These are phyloP conservation scores for Cetraspora pellucida DNA, from an alignment of 192 early-diverging fungal species.

Conservation along the genomic window DNA sequence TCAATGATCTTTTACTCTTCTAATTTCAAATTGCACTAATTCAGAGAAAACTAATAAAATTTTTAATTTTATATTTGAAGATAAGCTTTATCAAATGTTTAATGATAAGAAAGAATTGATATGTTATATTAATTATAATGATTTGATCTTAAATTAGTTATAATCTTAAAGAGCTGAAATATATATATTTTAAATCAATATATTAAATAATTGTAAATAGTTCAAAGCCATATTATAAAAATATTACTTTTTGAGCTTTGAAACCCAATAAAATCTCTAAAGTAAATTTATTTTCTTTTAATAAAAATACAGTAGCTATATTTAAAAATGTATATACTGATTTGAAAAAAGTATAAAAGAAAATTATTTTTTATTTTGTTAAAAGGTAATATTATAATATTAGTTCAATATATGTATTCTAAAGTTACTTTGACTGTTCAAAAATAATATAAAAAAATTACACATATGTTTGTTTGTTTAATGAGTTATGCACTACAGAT, in stretches of 20 bases:
- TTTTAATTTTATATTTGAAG: too few species aligned
- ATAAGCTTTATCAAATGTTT: too few species aligned
- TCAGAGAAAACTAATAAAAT: too few species aligned
- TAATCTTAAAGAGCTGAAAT: neutral
- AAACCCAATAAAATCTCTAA: conserved; percentile 11
- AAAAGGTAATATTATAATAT: neutral
- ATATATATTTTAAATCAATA: too few species aligned
- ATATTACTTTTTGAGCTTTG: neutral
- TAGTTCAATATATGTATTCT: neutral
- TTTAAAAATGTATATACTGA: neutral
- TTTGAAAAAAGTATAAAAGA: neutral
- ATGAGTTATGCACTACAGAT: neutral
- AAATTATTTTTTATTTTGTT: neutral
- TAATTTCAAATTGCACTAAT: too few species aligned
- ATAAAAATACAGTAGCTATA: neutral
- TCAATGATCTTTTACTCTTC: too few species aligned
- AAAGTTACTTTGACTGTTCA: neutral
- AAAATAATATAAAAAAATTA: conserved; percentile 3
- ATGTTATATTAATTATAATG: neutral
- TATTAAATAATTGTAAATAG: too few species aligned
- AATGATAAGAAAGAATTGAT: too few species aligned
- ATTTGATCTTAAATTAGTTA: neutral
- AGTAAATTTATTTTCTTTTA: neutral
- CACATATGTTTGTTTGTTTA: too few species aligned
- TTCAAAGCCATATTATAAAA: neutral